Evolutionary conservation across 768 basidiomycete species (phyloP).

Genomic region (Dendrothele bispora): DNA sequence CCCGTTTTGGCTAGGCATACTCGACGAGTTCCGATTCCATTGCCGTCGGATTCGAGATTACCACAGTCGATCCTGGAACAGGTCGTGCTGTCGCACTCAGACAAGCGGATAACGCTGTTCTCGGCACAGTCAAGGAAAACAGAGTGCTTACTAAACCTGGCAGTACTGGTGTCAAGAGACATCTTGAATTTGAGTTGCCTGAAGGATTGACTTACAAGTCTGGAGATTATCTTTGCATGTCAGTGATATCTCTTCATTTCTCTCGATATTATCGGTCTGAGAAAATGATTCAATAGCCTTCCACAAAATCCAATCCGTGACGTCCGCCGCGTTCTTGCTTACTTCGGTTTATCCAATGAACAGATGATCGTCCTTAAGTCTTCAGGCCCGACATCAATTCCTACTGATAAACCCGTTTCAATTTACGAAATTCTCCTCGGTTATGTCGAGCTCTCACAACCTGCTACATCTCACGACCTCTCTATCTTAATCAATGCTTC

Average conservation of each 20-base stretch:
- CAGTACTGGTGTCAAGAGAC: slow-evolving; percentile 39
- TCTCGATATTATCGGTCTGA: neutral
- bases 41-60: slow-evolving; percentile 24
- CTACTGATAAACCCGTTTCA: slow-evolving; percentile 35
- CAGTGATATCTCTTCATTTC: slow-evolving; percentile 7
- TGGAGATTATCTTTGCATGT: slow-evolving; percentile 51
- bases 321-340: slow-evolving; percentile 36
- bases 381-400: slow-evolving; percentile 37
- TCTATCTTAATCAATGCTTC: slow-evolving; percentile 27
- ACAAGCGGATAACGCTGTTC: slow-evolving; percentile 34
- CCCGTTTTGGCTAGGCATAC: slow-evolving; percentile 26
- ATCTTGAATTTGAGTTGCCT: slow-evolving; percentile 43
- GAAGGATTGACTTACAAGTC: slow-evolving; percentile 35
- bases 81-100: slow-evolving; percentile 33
- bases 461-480: slow-evolving; percentile 42
- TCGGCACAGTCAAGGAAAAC: slow-evolving; percentile 41
- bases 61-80: slow-evolving; percentile 29
- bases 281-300: slow-evolving; percentile 21
- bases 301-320: slow-evolving; percentile 40
- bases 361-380: slow-evolving; percentile 39
- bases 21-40: slow-evolving; percentile 18
- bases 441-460: slow-evolving; percentile 49
- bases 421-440: slow-evolving; percentile 38
- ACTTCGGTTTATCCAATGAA: slow-evolving; percentile 37
- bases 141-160: slow-evolving; percentile 36